Evolutionary conservation across 2,329 filamentous ascomycete species (phyloP), one percentile per base, ranked within the genome.

Genomic region (Colletotrichum sublineola): DNA sequence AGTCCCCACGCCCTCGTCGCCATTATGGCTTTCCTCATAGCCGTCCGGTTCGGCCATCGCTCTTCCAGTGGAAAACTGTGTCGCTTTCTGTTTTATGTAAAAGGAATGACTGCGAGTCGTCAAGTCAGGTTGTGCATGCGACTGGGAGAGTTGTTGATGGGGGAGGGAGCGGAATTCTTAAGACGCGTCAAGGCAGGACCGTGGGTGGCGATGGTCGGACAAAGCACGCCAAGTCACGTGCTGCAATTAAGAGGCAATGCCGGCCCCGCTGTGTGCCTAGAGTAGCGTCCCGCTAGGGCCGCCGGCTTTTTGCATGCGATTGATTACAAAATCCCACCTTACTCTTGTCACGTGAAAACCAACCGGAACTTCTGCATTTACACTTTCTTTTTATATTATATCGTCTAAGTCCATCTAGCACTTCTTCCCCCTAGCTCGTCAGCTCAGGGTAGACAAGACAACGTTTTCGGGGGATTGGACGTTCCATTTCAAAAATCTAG

Each of bases 1-100:
- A 68, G 92, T 91, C 79, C 91, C 88, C 74, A 91, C 89, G 77
- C 88, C 88, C 72, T 97, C 94, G 69, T 96, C 95, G 68, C 79
- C 86, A 76, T 78, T 81, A 77, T 91, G 89, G 69, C 88, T 88
- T 73, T 92, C 91, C 75, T 97, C 93, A 48, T 90, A 90, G 74
- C 92, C 89, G 75, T 90, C 88, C n/a, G 78, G 82, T 50, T 85
- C 82, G 18, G 84, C 83, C 86, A 88, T 87, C 62, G 63, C 79
- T 55, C 56, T 40, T 38, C 29, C 12, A 15, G 12, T 48, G 14
- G 5, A 18, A 33, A 18, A 31, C 2, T 20, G 12, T 14, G 18
- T 58, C 29, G 20, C 29, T 33, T 29, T 6, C 12, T 36, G 20
- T 1, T 14, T 42, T 53, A 33, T 18, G 15, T 24, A 48, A 14